Conservation (phyloP, 805 yeast species). For the Candida tibetensis region DNA sequence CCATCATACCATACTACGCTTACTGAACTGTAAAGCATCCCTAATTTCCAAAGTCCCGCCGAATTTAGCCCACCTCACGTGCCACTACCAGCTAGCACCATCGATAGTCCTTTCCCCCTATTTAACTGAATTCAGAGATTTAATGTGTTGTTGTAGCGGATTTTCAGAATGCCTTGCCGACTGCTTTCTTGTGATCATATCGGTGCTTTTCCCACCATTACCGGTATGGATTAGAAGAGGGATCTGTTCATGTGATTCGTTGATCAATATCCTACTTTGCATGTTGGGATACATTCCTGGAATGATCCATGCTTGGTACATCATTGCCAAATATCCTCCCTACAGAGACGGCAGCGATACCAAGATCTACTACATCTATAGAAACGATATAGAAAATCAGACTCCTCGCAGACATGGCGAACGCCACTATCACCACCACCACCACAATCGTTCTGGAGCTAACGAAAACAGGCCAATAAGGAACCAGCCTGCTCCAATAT, state of each 20-base stretch:
- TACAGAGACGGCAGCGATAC: constrained; percentile 23
- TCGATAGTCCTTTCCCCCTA: too few relatives aligned
- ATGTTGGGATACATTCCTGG: constrained; percentile 52
- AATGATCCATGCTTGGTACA: constrained; percentile 48
- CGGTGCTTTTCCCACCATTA: constrained; percentile 70
- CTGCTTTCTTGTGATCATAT: constrained; percentile 54
- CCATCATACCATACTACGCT: too few relatives aligned
- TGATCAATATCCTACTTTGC: constrained; percentile 42
- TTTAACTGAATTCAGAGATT: too few relatives aligned
- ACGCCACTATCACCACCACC: constrained; percentile 20
- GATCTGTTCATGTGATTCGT: constrained; percentile 50
- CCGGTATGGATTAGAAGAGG: constrained; percentile 71
- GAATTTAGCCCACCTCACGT: too few relatives aligned
- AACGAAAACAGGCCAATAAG: constrained; percentile 8
- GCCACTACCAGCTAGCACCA: too few relatives aligned
- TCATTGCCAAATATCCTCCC: constrained; percentile 47
- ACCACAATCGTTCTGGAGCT: constrained; percentile 15
- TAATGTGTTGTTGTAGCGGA: constrained; percentile 19
- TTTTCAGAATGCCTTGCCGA: constrained; percentile 53
- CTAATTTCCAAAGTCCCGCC: too few relatives aligned
- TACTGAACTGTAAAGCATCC: too few relatives aligned
- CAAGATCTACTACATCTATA: constrained; percentile 34
- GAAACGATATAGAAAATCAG: constrained; percentile 35
- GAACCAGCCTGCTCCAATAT: constrained; percentile 10
- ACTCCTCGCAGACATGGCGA: constrained; percentile 12